Evolutionary conservation across 176 grass and related monocot species (phyloP), one percentile per base, ranked within the genome.

Genomic region (Microstegium vimineum): DNA sequence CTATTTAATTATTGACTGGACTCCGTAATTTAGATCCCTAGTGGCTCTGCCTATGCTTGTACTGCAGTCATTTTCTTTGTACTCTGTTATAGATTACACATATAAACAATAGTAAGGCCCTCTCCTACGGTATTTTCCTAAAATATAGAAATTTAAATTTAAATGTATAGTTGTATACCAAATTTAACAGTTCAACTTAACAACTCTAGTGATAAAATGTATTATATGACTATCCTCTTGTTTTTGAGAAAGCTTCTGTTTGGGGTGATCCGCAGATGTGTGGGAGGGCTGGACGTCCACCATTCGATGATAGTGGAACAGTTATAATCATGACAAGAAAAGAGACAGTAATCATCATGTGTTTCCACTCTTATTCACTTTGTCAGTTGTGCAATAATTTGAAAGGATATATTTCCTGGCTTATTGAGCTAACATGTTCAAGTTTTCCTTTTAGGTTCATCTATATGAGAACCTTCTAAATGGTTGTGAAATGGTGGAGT

Each of bases 401-500:
- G 22, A 62, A 13, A 12, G 28, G 17, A 35, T 69, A 71, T 15
- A 68, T 62, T 81, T 69, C 13, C 13, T 37, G 20, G 9, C 41
- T 61, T 84, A 32, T 87, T 70, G 33, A 30, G 40, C 46, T 86
- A 82, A 80, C 68, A n/a, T 87, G n/a, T 51, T 82, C 87, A 25
- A 18, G 16, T 72, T 80, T 77, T 41, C 76, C 54, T 72, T 82
- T 77, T 90, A 98, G 95, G 95, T 98, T 28, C 88, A 98, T 87
- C 88, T 98, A 56, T 98, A 98, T 66, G 92, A 98, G 71, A 98
- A 94, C 76, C 78, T 98, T 77, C 81, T 98, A 78, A 91, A 88
- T 86, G 95, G 95, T 81, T 91, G 92, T 89, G 95, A 98, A 89
- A 91, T 94, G 95, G 90, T 98, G 30, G 95, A 98, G 84, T 98